These are phyloP conservation scores for Puya raimondii DNA, from an alignment of 176 grass and related monocot genomes.

Conservation along the genomic window DNA sequence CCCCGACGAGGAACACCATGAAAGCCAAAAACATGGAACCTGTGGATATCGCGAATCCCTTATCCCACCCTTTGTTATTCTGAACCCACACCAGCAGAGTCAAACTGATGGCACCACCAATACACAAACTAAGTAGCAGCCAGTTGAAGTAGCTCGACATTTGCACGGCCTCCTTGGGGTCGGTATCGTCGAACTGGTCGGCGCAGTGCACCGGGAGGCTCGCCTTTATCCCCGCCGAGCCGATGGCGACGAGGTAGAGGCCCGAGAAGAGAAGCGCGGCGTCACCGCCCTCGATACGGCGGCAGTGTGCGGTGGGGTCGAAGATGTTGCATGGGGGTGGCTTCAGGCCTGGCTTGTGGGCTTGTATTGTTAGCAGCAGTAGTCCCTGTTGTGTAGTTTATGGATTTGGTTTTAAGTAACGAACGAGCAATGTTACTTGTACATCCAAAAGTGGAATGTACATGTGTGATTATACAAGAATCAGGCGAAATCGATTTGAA, in stretches of 20 bases:
- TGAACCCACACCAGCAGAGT: conserved; percentile 60
- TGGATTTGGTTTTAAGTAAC: background rate
- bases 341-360: conserved; percentile 25
- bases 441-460: too few relatives aligned
- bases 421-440: background rate
- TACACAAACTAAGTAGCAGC: conserved; percentile 42
- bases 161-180: conserved; percentile 35
- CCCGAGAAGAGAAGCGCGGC: conserved; percentile 28
- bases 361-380: conserved; percentile 55
- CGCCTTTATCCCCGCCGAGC: conserved; percentile 60
- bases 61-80: conserved; percentile 28
- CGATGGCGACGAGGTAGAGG: conserved; percentile 54
- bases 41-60: conserved; percentile 40
- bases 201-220: conserved; percentile 52
- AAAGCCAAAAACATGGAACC: conserved; percentile 24
- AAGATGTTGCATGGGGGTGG: conserved; percentile 6
- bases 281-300: conserved; percentile 24
- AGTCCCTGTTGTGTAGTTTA: conserved; percentile 33
- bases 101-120: conserved; percentile 41
- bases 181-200: conserved; percentile 65
- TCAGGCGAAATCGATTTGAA: too few relatives aligned
- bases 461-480: too few relatives aligned
- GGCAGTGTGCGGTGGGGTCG: conserved; percentile 4
- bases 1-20: conserved; percentile 42
- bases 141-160: conserved; percentile 91